A percentile compares a stretch with the other conserved stretches of the same genome.
phyloP scores from a whole-genome alignment of 331 rosid species.

The Spiraea crenata region DNA sequence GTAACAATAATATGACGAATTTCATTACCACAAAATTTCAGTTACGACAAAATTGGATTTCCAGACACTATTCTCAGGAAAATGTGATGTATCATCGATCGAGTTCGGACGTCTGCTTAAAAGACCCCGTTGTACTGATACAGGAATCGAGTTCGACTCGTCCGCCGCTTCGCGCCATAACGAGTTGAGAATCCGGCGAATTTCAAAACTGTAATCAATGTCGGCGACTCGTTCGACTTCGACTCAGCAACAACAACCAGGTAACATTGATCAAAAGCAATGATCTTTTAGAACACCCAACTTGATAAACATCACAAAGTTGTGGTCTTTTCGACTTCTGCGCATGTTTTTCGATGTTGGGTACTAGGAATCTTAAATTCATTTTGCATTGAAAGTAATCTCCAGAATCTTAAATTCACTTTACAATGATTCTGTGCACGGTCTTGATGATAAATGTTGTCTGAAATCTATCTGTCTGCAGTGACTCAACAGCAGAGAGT shows the following conservation, averaged over 20 bases:
- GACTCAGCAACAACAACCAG: constrained; percentile 8
- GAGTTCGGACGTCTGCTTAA: no score
- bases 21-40: no score
- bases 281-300: not conserved
- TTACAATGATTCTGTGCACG: no score
- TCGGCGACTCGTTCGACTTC: constrained; percentile 8
- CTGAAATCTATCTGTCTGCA: constrained; percentile 7
- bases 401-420: not conserved
- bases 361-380: not conserved
- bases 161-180: constrained; percentile 9
- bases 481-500: constrained; percentile 38
- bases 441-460: no score
- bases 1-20: no score
- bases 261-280: constrained; percentile 11
- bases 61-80: no score
- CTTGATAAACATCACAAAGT: not conserved
- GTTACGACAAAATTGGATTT: no score
- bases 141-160: not conserved
- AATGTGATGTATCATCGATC: no score
- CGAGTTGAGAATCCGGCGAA: not conserved
- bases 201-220: constrained; percentile 6
- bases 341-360: not conserved
- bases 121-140: not conserved
- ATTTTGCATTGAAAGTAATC: not conserved
- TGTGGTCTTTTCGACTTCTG: not conserved